Evolutionary conservation across 2,329 filamentous ascomycete species (phyloP).

Genomic region (Colletotrichum nymphaeae): DNA sequence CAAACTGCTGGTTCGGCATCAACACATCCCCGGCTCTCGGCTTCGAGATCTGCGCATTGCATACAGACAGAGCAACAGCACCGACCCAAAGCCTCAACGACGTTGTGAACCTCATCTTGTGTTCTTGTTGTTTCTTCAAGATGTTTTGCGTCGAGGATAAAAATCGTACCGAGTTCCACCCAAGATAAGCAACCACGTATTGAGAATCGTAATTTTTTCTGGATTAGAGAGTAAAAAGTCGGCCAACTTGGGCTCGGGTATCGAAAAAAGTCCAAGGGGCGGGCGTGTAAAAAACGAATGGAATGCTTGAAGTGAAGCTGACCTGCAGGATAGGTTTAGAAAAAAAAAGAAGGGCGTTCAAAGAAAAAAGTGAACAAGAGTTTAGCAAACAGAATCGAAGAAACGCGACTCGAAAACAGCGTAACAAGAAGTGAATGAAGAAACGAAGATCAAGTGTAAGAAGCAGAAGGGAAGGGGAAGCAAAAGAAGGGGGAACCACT

Average conservation of each 20-base stretch:
- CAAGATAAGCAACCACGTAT: neutral
- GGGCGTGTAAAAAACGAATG: conserved; percentile 22
- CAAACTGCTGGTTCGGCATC: conserved; percentile 31
- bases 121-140: neutral
- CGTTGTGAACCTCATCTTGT: conserved; percentile 30
- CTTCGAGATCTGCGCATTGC: conserved; percentile 36
- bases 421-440: neutral
- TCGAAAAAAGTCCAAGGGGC: conserved; percentile 1
- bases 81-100: conserved; percentile 26
- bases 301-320: conserved; percentile 21
- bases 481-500: conserved; percentile 8
- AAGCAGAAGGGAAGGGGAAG: conserved; percentile 22
- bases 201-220: conserved; percentile 18
- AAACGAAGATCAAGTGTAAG: conserved; percentile 7
- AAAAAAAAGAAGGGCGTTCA: conserved; percentile 20
- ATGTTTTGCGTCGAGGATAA: neutral
- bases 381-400: conserved; percentile 23
- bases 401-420: conserved; percentile 9
- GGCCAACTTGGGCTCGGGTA: conserved; percentile 30
- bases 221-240: neutral
- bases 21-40: conserved; percentile 24
- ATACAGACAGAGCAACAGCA: conserved; percentile 15
- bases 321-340: conserved; percentile 27
- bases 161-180: conserved; percentile 1
- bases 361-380: conserved; percentile 24